Base-by-base conservation (phyloP, 306 rosid species). In the Mimosa pudica region DNA sequence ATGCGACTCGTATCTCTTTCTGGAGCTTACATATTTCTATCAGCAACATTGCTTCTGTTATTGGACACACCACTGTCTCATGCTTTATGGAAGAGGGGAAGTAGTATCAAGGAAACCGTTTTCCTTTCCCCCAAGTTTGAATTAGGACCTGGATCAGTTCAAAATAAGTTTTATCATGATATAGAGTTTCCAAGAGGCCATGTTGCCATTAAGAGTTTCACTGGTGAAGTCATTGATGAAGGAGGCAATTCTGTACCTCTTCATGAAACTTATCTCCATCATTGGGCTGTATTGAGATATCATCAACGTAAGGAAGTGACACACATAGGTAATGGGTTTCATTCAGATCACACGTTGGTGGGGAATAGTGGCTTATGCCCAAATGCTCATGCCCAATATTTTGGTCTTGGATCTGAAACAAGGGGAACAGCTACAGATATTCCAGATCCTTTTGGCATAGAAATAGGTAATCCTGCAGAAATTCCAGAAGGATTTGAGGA, bases 211-310 rank as follows among this genome's bases (percentile, higher is more conserved):
- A 93, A 91, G 85, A 71, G 88, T 57, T 87, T 93, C 69, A 70
- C 83, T 46, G 93, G 85, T 18, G 98, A 93, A 80, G 97, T 90
- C 13, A 66, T 91, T 73, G 97, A 93, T 70, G 91, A 88, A 78
- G 51, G 68, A 32, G 92, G 94, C 36, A 83, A 85, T 24, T 61
- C 92, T 35, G 33, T 89, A 17, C 89, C 97, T 47, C 97, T 93
- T 65, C 88, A 88, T 1, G 93, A 93, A 79, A 87, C 94, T 73
- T 93, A 91, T 80, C 86, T 93, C 54, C 98, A 93, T 12, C 98
- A 93, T 32, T 93, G 97, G 97, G 36, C 38, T 78, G 32, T 93
- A 32, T 24, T 0, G 4, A 78, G 82, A 69, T 90, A 78, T 66
- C 41, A 73, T 58, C 70, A 71, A 38, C 74, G 51, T 20, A 82